Percentiles rank a stretch among this genome's conserved stretches.
These are phyloP conservation scores for Amanita pseudoporphyria DNA, from an alignment of 768 basidiomycete genomes.

Conservation along the genomic window DNA sequence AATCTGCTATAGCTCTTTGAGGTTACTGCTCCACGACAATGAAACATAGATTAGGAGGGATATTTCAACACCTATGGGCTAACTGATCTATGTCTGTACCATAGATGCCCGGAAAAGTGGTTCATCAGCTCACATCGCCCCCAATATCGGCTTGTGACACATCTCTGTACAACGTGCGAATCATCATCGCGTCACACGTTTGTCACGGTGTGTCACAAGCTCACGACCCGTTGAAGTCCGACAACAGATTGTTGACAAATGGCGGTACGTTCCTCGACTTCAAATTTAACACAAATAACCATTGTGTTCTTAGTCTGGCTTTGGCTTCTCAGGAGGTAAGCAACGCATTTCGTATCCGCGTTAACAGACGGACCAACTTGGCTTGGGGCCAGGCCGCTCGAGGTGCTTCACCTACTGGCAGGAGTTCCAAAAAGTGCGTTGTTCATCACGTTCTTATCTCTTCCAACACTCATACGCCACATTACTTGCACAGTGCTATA, in stretches of 20 bases:
- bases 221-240: conserved; percentile 3
- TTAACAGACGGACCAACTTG: neutral
- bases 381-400: conserved; percentile 54
- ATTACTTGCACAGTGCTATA: conserved; percentile 59
- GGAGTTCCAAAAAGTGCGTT: conserved; percentile 64
- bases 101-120: no score
- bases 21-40: no score
- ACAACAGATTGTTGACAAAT: conserved; percentile 14
- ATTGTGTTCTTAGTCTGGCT: conserved; percentile 29
- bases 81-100: no score
- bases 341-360: conserved; percentile 1
- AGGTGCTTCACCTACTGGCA: conserved; percentile 92
- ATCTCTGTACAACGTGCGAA: no score
- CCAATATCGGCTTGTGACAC: no score
- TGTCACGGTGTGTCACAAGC: neutral
- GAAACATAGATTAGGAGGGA: no score
- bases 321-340: conserved; percentile 34
- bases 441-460: neutral
- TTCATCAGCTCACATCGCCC: no score
- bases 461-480: neutral
- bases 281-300: neutral
- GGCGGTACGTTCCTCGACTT: conserved; percentile 24
- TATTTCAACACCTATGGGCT: no score
- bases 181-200: neutral
- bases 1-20: no score